phyloP scores from a whole-genome alignment of 73 alveolate genomes.

The Paraurostyla sp. region DNA sequence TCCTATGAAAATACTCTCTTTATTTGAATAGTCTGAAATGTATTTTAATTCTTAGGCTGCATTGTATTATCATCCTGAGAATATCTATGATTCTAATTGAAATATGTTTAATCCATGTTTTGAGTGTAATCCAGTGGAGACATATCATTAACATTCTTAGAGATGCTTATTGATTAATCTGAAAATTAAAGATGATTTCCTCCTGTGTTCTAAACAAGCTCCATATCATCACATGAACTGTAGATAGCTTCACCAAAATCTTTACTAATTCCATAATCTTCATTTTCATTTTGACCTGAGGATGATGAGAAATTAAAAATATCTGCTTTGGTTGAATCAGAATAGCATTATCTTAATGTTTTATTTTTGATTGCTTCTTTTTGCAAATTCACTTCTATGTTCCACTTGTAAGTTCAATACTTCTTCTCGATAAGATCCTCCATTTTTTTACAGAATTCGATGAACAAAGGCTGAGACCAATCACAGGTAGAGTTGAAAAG shows the following conservation, averaged over 20 bases:
- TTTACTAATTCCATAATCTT: background rate
- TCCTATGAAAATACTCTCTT: background rate
- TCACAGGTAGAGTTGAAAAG: background rate
- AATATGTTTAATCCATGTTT: no score
- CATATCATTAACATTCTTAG: no score
- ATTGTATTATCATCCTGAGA: background rate
- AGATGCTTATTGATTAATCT: no score
- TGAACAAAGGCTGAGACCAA: slow-evolving; percentile 17
- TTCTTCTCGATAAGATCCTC: background rate
- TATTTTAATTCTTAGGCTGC: background rate
- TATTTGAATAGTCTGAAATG: background rate
- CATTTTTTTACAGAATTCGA: background rate
- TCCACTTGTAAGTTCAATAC: background rate
- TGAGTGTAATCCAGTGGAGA: no score
- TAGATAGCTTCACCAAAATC: background rate
- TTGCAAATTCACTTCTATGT: slow-evolving; percentile 7
- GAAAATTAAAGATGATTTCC: no score
- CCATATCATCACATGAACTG: background rate
- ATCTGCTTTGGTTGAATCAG: slow-evolving; percentile 25
- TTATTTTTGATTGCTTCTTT: background rate
- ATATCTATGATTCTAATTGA: background rate
- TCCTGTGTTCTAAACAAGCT: background rate
- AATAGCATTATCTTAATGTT: background rate
- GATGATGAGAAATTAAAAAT: slow-evolving; percentile 8
- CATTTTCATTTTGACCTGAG: background rate